A percentile compares a stretch with the other conserved stretches of the same genome.
Conservation (phyloP, 306 rosid genomes). For the Rubus parviflorus region DNA sequence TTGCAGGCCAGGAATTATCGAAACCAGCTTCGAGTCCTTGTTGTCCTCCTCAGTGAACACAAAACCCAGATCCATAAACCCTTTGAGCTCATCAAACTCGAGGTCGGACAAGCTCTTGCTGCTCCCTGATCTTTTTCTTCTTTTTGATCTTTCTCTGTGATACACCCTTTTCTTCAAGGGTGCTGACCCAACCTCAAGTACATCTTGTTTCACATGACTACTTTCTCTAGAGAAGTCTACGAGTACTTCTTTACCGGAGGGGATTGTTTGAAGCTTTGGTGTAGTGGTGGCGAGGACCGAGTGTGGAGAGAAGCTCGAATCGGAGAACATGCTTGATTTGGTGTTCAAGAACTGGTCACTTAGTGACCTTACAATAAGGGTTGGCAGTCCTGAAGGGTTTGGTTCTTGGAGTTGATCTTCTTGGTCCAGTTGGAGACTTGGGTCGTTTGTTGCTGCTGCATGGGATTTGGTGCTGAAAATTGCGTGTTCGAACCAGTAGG, state of each 20-base stretch:
- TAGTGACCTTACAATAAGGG: conserved; percentile 40
- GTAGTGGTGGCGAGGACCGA: conserved; percentile 30
- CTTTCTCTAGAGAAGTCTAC: conserved; percentile 26
- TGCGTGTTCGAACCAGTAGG: conserved; percentile 54
- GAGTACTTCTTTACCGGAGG: conserved; percentile 44
- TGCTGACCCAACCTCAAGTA: not conserved
- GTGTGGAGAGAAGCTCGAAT: conserved; percentile 33
- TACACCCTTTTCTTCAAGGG: conserved; percentile 14
- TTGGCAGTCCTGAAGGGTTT: conserved; percentile 16
- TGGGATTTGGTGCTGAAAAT: conserved; percentile 30
- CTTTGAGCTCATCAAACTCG: conserved; percentile 72
- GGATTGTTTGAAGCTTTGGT: conserved; percentile 44
- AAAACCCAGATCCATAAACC: conserved; percentile 93
- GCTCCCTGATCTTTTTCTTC: conserved; percentile 11
- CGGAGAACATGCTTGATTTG: conserved; percentile 23
- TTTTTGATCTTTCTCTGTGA: not conserved
- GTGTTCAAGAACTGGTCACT: conserved; percentile 44
- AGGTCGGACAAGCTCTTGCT: conserved; percentile 64
- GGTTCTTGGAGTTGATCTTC: conserved; percentile 14
- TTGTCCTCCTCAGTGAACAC: conserved; percentile 70
- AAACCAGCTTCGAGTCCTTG: conserved; percentile 46
- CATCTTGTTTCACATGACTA: not conserved
- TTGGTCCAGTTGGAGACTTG: conserved; percentile 4
- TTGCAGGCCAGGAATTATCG: conserved; percentile 72
- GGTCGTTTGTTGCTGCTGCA: not conserved